Conservation (phyloP, 2,329 filamentous ascomycete species). For the Diaporthe humulicola region DNA sequence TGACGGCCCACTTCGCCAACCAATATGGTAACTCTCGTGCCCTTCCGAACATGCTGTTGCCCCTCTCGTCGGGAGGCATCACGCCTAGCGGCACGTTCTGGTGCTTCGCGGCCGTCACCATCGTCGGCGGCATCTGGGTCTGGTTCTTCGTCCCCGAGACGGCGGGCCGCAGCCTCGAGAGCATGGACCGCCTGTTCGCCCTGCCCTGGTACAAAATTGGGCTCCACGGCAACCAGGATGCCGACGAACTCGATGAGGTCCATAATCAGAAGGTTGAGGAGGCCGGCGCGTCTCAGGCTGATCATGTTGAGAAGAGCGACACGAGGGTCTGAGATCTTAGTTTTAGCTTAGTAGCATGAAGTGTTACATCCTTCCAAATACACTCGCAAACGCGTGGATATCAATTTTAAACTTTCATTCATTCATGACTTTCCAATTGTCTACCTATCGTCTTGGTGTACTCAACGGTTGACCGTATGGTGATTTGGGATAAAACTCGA, state of each 20-base stretch:
- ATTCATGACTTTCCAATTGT: neutral
- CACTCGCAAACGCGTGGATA: neutral
- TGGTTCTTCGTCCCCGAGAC: constrained; percentile 82
- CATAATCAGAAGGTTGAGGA: constrained; percentile 59
- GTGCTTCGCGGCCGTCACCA: constrained; percentile 78
- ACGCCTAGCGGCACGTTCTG: constrained; percentile 79
- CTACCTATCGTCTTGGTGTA: neutral
- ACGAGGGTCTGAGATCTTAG: neutral
- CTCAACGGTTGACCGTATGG: no score
- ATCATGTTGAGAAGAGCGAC: constrained; percentile 53
- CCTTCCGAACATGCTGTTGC: constrained; percentile 80
- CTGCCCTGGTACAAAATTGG: constrained; percentile 84
- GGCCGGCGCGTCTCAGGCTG: constrained; percentile 49
- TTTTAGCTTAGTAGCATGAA: neutral
- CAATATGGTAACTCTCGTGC: constrained; percentile 84
- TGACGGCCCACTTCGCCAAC: constrained; percentile 84
- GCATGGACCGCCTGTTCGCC: constrained; percentile 79
- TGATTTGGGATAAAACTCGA: neutral
- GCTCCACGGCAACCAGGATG: constrained; percentile 64
- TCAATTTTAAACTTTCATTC: neutral
- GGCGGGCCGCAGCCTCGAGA: constrained; percentile 73
- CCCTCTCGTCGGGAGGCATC: constrained; percentile 59
- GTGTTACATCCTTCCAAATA: neutral
- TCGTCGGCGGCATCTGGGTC: constrained; percentile 77
- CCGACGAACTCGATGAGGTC: constrained; percentile 59